Conservation (phyloP, 1,284 basidiomycete species). For the Heterobasidion irregulare region DNA sequence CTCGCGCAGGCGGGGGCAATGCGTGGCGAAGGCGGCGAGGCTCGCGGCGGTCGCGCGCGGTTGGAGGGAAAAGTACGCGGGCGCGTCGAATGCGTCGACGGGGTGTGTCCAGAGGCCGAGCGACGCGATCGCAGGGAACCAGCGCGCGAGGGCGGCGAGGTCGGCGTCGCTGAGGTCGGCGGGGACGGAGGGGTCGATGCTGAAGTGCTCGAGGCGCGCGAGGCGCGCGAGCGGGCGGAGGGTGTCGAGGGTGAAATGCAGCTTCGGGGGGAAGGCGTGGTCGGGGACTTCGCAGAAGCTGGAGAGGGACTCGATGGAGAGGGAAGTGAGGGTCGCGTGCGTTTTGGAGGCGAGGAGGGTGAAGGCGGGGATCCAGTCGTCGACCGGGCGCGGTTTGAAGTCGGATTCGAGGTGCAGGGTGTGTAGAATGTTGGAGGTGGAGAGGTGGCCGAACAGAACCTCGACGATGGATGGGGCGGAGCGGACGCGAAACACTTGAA, state of each 20-base stretch:
- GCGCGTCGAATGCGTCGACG: constrained; percentile 11
- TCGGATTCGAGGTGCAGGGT: constrained; percentile 30
- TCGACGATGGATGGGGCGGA: constrained; percentile 21
- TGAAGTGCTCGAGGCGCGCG: constrained; percentile 10
- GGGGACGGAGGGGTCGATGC: constrained; percentile 11
- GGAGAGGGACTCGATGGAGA: constrained; percentile 31
- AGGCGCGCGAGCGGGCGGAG: constrained; percentile 12
- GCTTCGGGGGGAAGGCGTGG: constrained; percentile 11
- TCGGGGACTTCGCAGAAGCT: constrained; percentile 13
- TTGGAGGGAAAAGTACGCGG: constrained; percentile 9
- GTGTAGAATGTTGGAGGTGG: constrained; percentile 21
- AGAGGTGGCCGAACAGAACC: constrained; percentile 27
- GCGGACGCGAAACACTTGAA: constrained; percentile 37
- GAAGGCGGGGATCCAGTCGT: constrained; percentile 32
- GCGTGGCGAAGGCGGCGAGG: constrained; percentile 7
- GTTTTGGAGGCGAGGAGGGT: constrained; percentile 26
- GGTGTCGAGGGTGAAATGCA: constrained; percentile 12
- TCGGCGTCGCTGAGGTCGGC: constrained; percentile 11
- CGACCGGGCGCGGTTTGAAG: constrained; percentile 18
- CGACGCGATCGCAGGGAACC: constrained; percentile 14
- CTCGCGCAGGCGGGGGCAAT: constrained; percentile 8
- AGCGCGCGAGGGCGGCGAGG: constrained; percentile 9
- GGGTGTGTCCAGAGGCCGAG: constrained; percentile 12
- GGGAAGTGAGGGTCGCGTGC: constrained; percentile 26
- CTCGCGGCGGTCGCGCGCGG: constrained; percentile 11